Evolutionary conservation across 306 rosid genomes (phyloP).

Genomic region (Inga laurina): DNA sequence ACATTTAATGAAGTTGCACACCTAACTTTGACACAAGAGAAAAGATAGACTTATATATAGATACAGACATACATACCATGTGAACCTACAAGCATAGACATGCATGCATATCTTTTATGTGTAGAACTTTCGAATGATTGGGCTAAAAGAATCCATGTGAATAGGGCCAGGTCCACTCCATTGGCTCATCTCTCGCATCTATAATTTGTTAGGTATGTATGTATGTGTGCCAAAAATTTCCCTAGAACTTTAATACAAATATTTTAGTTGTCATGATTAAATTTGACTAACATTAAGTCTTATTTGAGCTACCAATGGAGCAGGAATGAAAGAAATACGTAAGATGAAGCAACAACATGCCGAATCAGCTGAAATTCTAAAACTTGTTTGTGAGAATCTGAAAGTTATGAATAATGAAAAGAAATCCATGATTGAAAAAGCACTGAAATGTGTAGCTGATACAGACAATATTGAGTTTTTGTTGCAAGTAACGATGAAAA

Average conservation of each 20-base stretch:
- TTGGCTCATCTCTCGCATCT: not conserved
- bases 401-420: not conserved
- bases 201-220: not conserved
- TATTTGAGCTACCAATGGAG: not conserved
- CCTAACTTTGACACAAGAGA: not conserved
- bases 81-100: too few relatives aligned
- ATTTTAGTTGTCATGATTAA: not conserved
- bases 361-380: not conserved
- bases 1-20: too few relatives aligned
- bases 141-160: too few relatives aligned
- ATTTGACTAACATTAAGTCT: not conserved
- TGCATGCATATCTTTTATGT: too few relatives aligned
- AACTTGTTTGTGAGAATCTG: not conserved
- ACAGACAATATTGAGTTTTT: too few relatives aligned
- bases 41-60: not conserved
- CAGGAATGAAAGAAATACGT: not conserved
- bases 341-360: not conserved
- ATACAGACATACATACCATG: too few relatives aligned
- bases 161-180: not conserved
- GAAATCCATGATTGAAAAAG: accelerated
- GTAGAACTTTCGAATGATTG: too few relatives aligned
- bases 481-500: not conserved
- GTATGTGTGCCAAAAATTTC: not conserved
- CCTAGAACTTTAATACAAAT: not conserved
- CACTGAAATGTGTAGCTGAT: not conserved